Evolutionary conservation across 192 early-diverging fungal species (phyloP).

Genomic region (Phlyctochytrium bullatum): DNA sequence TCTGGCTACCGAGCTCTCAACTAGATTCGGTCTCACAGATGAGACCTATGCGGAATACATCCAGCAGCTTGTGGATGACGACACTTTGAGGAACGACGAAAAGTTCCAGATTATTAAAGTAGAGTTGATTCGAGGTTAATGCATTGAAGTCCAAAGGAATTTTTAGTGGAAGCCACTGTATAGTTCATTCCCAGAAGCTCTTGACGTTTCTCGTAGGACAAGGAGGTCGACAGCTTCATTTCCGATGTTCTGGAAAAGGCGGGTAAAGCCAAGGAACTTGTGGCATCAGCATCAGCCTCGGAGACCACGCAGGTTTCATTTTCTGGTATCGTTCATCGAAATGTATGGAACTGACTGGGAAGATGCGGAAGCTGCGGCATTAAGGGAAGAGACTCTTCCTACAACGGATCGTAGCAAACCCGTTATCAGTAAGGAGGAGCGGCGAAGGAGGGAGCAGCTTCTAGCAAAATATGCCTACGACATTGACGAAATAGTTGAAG

Average conservation of each 20-base stretch:
- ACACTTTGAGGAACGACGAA: constrained; percentile 62
- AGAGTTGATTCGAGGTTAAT: constrained; percentile 46
- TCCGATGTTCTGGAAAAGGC: no score
- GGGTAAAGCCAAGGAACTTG: no score
- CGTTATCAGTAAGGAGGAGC: constrained; percentile 29
- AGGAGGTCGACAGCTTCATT: no score
- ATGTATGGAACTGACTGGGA: neutral
- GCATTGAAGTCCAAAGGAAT: constrained; percentile 14
- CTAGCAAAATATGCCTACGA: constrained; percentile 62
- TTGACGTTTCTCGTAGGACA: no score
- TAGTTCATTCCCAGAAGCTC: no score
- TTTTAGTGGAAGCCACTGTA: no score
- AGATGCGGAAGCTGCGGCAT: neutral
- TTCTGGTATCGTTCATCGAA: neutral
- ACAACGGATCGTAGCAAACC: constrained; percentile 12
- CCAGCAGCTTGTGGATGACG: constrained; percentile 61
- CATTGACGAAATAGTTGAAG: constrained; percentile 56
- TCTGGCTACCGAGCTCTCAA: no score
- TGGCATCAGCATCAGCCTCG: neutral
- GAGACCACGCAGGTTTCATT: no score
- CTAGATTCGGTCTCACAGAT: constrained; percentile 4
- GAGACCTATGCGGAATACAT: constrained; percentile 69
- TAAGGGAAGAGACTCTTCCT: neutral
- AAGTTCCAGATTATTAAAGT: constrained; percentile 60
- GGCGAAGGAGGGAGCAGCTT: constrained; percentile 21